Base-by-base conservation (phyloP, 1,284 basidiomycete species). In the Boletus subluridellus region DNA sequence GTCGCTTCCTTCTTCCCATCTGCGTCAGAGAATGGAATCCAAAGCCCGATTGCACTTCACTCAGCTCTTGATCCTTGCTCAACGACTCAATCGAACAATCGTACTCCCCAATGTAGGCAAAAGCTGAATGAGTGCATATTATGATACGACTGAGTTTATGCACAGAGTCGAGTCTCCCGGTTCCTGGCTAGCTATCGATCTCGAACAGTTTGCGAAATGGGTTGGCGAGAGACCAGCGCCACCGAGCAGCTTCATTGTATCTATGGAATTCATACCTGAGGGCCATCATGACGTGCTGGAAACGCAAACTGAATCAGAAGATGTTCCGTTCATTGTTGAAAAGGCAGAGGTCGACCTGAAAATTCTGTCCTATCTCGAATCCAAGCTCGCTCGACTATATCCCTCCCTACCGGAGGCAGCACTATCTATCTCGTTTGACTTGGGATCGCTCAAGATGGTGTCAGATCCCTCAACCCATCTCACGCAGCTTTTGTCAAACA, bases 11-110 rank as follows among this genome's bases (percentile, higher is more conserved):
- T 21, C 71, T 84, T 35, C 79, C 80, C 0, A 66, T 78, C 12
- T 75, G 76, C 9, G 72, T 82, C 37, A 72, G 74, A 15, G 80
- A 81, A 66, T 79, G 57, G 80, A 82, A 62, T 79, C 80, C 49
- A 80, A 80, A 60, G 77, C 80, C 3, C 76, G 79, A 14, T 65
- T 76, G 2, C 81, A 83, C 64, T 67, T 84, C 9, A 58, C 70
- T 14, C 78, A 82, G 59, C 69, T 84, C 55, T 55, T 75, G 4
- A 64, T 68, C 11, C 75, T 84, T 7, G 78, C 81, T 0, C 64
- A 65, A 44, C 62, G 58, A 14, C 73, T 84, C 28, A 75, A 78
- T 58, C 76, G 82, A 2, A 82, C 78, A 4, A 72, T 84, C 24
- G 79, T 84, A 10, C 71, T 84, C 3, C 82, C 82, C 5, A 80